These are phyloP conservation scores for Catunica adiposa DNA, from an alignment of 2,329 filamentous ascomycete genomes.

Conservation along the genomic window DNA sequence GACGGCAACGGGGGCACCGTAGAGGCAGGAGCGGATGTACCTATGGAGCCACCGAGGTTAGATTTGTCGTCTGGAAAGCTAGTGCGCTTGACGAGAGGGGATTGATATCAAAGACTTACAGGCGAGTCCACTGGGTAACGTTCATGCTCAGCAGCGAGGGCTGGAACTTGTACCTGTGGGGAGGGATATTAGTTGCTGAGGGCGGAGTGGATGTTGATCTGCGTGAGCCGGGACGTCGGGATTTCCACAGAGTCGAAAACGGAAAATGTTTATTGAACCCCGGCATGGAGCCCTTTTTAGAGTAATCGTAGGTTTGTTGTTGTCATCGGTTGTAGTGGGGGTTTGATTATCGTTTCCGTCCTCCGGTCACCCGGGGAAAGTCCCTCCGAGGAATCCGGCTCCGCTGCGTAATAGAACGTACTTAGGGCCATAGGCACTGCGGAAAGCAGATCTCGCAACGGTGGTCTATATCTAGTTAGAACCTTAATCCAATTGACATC, in stretches of 20 bases:
- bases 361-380: constrained; percentile 2
- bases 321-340: too few relatives aligned
- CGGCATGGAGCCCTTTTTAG: not conserved
- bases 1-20: constrained; percentile 41
- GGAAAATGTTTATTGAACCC: too few relatives aligned
- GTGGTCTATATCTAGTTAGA: constrained; percentile 6
- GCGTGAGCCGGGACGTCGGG: too few relatives aligned
- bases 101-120: constrained; percentile 35
- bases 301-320: not conserved
- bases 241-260: too few relatives aligned
- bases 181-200: not conserved
- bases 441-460: constrained; percentile 26
- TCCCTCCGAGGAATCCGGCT: not conserved
- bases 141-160: constrained; percentile 39
- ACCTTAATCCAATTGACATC: not conserved
- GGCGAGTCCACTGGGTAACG: constrained; percentile 27
- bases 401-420: constrained; percentile 27
- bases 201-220: not conserved
- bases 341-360: not conserved
- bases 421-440: constrained; percentile 50
- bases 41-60: not conserved
- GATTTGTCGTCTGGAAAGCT: not conserved
- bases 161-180: constrained; percentile 41
- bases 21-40: constrained; percentile 31
- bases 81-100: not conserved